These are phyloP conservation scores for Emergomyces pasteurianus DNA, from an alignment of 2,329 filamentous ascomycete species.

Conservation along the genomic window DNA sequence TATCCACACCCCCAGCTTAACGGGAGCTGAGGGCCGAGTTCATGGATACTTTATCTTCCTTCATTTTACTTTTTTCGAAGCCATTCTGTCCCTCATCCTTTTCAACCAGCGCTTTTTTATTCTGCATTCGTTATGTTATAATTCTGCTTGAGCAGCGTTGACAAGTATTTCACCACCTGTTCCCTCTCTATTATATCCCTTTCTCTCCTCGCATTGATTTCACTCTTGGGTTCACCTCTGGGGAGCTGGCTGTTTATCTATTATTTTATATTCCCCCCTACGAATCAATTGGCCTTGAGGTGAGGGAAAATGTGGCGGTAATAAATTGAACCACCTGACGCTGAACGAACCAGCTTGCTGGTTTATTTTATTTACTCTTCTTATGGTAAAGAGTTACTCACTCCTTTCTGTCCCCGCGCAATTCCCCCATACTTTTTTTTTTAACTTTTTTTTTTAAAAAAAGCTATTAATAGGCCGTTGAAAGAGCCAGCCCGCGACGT, in stretches of 20 bases:
- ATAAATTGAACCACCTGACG: not conserved
- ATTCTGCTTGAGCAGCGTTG: too few relatives aligned
- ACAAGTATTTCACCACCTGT: not conserved
- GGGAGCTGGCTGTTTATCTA: not conserved
- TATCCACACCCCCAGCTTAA: not conserved
- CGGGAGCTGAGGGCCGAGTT: not conserved
- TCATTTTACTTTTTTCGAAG: not conserved
- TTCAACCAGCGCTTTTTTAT: not conserved
- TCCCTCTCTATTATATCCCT: too few relatives aligned
- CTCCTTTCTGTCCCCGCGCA: not conserved
- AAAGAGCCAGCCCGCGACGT: too few relatives aligned
- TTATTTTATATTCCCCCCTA: not conserved
- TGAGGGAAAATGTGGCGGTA: not conserved
- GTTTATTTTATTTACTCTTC: not conserved
- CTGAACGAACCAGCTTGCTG: not conserved
- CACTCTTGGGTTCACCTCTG: not conserved
- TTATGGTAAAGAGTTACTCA: not conserved
- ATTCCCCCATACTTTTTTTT: not conserved
- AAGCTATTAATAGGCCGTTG: too few relatives aligned
- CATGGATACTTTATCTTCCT: not conserved
- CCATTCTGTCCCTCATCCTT: not conserved
- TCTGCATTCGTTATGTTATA: too few relatives aligned
- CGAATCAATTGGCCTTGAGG: not conserved
- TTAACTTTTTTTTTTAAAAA: too few relatives aligned
- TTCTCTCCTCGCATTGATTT: not conserved